Conservation (phyloP, 441 rosid species). For the Metrosideros polymorpha region DNA sequence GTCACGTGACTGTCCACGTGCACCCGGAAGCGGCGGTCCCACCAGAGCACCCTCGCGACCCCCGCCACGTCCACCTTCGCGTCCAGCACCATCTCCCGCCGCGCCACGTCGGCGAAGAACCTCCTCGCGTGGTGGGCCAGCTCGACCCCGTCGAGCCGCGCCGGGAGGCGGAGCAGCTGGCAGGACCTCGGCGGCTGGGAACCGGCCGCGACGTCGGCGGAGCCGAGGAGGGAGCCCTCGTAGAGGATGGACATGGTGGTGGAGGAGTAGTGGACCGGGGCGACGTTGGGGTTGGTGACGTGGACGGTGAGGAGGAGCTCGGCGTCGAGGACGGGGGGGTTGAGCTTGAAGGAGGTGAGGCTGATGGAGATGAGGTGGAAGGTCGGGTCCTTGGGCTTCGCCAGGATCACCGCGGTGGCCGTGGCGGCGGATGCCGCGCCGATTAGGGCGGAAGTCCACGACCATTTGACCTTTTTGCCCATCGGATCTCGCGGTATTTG, state of each 20-base stretch:
- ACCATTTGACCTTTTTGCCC: slow-evolving; percentile 48
- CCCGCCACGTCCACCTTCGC: slow-evolving; percentile 58
- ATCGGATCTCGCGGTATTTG: background rate
- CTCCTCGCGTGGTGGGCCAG: slow-evolving; percentile 63
- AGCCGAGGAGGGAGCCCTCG: slow-evolving; percentile 69
- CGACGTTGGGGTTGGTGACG: slow-evolving; percentile 69
- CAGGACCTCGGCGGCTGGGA: slow-evolving; percentile 60
- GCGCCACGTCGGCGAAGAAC: slow-evolving; percentile 64
- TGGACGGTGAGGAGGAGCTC: slow-evolving; percentile 73
- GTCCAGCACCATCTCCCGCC: slow-evolving; percentile 64
- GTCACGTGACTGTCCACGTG: slow-evolving; percentile 74
- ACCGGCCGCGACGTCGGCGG: slow-evolving; percentile 62
- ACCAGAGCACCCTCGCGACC: slow-evolving; percentile 64
- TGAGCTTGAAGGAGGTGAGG: slow-evolving; percentile 69
- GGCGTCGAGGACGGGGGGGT: slow-evolving; percentile 62
- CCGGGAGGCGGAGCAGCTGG: slow-evolving; percentile 48
- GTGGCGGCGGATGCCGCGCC: slow-evolving; percentile 64
- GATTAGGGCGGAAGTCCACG: slow-evolving; percentile 58
- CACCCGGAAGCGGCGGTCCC: slow-evolving; percentile 66
- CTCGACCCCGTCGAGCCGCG: slow-evolving; percentile 64
- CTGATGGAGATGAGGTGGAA: slow-evolving; percentile 68
- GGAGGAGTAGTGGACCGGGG: slow-evolving; percentile 56
- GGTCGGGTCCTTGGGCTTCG: slow-evolving; percentile 74
- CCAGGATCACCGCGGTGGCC: slow-evolving; percentile 23
- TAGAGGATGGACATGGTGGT: slow-evolving; percentile 74